Evolutionary conservation across 768 basidiomycete species (phyloP), one percentile per base, ranked within the genome.

Genomic region (Agrocybe pediades): DNA sequence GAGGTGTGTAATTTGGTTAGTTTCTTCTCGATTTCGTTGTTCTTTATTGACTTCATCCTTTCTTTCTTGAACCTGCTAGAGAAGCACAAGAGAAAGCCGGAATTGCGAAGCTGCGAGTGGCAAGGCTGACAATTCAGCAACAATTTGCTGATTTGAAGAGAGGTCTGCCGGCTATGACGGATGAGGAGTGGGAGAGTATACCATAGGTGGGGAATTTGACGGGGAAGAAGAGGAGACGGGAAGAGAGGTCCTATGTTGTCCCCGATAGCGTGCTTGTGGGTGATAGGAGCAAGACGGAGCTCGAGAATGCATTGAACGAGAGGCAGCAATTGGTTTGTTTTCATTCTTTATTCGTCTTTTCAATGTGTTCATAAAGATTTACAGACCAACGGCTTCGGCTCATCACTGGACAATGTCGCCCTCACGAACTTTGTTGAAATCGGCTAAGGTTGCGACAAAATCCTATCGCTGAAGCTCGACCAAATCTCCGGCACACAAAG

Each of bases 391-490:
- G 93, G 93, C 9, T 84, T 91, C 50, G 87, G 85, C 55, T 95
- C 94, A 0, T 88, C 93, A 3, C 88, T 90, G 0, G 87, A 88
- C 16, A 79, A 81, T 2, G 94, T 91, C 4, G 80, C 87, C 0
- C 77, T 95, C 60, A 96, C 94, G 2, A 94, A 98, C 68, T 90
- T 98, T 46, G 90, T 95, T n/a, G 95, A 96, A 70, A 96, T 98
- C 66, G 95, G 97, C 45, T 91, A 96, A 70, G 97, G 96, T 29
- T 84, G 95, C 61, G 95, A 97, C 69, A 95, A 92, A 70, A 92
- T 98, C 27, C 73, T 98, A 1, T 92, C 91, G 0, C 79, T 98
- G 58, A 94, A 95, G 62, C 84, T 98, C 2, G 97, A 98, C 67
- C 94, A 24, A 17, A 27, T 26, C 16, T 30, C 43, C 29, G 9